phyloP scores from a whole-genome alignment of 805 yeast genomes.

The Spathaspora arborariae region DNA sequence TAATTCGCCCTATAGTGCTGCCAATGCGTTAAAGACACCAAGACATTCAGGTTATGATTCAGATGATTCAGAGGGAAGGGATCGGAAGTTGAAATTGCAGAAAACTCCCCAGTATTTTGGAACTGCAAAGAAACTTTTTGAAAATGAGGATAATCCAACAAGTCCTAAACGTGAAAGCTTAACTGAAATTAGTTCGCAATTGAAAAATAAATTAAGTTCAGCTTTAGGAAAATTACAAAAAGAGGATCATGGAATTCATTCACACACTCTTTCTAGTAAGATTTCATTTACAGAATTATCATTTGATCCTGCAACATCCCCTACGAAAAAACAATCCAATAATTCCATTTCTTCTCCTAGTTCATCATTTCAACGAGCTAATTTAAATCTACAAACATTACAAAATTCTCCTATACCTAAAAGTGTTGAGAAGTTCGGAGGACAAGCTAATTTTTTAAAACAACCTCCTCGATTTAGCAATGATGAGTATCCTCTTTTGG shows the following conservation, averaged over 20 bases:
- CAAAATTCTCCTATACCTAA: conserved; percentile 28
- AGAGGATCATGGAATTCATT: conserved; percentile 13
- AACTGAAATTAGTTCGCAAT: conserved; percentile 35
- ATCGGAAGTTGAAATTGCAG: conserved; percentile 24
- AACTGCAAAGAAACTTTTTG: conserved; percentile 34
- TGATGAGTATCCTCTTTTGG: conserved; percentile 1
- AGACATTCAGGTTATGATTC: conserved; percentile 25
- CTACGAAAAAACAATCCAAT: conserved; percentile 18
- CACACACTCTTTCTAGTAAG: conserved; percentile 12
- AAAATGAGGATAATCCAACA: conserved; percentile 19
- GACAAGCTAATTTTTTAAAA: conserved; percentile 6
- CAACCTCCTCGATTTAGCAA: conserved; percentile 10
- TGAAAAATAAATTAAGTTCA: conserved; percentile 33
- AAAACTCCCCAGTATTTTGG: conserved; percentile 40
- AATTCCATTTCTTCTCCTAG: conserved; percentile 18
- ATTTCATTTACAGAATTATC: conserved; percentile 30
- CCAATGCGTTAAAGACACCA: conserved; percentile 29
- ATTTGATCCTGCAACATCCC: conserved; percentile 20
- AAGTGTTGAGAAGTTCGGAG: background rate
- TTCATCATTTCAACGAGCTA: conserved; percentile 23
- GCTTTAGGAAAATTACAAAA: conserved; percentile 40
- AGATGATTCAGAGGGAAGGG: conserved; percentile 19
- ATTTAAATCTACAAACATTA: conserved; percentile 34
- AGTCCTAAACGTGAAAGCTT: conserved; percentile 28
- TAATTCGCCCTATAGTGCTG: conserved; percentile 24